Evolutionary conservation across 768 basidiomycete genomes (phyloP).

Genomic region (Phanerochaete sordida): DNA sequence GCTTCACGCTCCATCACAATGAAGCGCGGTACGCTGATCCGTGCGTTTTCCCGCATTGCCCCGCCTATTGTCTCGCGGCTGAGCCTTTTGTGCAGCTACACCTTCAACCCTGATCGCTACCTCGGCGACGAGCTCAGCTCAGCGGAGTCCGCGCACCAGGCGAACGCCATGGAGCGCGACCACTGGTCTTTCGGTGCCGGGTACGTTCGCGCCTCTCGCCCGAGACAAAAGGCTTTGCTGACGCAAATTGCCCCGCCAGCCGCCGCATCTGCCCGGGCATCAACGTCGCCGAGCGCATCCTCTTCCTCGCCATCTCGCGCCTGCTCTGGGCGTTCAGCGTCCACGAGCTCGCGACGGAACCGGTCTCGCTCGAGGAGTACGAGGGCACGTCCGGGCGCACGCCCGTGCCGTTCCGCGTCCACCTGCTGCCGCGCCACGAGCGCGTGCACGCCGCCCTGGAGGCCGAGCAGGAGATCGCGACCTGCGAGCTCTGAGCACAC

Average conservation of each 20-base stretch:
- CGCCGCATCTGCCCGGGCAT: slow-evolving; percentile 40
- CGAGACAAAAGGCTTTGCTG: background rate
- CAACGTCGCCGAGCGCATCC: slow-evolving; percentile 42
- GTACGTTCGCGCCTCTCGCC: slow-evolving; percentile 25
- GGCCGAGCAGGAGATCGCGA: slow-evolving; percentile 9
- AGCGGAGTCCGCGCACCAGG: slow-evolving; percentile 41
- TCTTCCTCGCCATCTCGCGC: slow-evolving; percentile 42
- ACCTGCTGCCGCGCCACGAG: slow-evolving; percentile 21
- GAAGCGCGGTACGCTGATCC: slow-evolving; percentile 38
- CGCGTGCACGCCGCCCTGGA: slow-evolving; percentile 10
- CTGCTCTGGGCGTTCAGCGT: slow-evolving; percentile 48
- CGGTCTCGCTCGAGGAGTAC: slow-evolving; percentile 44
- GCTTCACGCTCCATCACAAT: slow-evolving; percentile 24
- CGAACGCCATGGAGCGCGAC: slow-evolving; percentile 41
- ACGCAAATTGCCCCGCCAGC: slow-evolving; percentile 8
- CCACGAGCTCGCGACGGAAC: slow-evolving; percentile 37
- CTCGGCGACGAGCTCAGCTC: slow-evolving; percentile 33
- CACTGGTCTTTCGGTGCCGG: slow-evolving; percentile 51
- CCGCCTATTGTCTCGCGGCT: background rate
- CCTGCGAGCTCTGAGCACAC: background rate
- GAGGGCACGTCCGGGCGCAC: slow-evolving; percentile 45
- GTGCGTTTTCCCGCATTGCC: slow-evolving; percentile 24
- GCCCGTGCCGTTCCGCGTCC: slow-evolving; percentile 39
- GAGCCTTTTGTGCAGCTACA: slow-evolving; percentile 12
- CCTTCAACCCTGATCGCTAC: slow-evolving; percentile 44